phyloP scores from a whole-genome alignment of 163 green algal species.

The Scenedesmus sp. region DNA sequence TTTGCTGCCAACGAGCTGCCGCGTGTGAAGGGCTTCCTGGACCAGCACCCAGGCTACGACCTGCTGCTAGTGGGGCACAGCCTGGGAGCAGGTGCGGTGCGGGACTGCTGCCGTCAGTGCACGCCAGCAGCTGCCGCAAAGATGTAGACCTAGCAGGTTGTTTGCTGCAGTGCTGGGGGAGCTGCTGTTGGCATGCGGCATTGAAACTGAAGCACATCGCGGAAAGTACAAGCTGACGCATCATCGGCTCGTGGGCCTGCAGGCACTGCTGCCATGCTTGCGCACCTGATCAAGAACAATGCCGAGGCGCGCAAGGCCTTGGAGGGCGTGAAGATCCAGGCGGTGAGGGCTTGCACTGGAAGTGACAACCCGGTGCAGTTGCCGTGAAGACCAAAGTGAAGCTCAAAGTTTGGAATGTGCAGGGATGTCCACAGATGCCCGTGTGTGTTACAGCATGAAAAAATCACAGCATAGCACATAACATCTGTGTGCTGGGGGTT shows the following conservation, averaged over 20 bases:
- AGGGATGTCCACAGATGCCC: too few species aligned
- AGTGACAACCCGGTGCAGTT: too few species aligned
- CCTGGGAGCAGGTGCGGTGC: constrained; percentile 40
- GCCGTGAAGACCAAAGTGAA: too few species aligned
- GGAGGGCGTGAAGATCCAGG: background rate
- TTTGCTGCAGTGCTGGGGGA: background rate
- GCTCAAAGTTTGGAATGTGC: too few species aligned
- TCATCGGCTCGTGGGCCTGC: too few species aligned
- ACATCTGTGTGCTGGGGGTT: too few species aligned
- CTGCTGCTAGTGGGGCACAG: constrained; percentile 55
- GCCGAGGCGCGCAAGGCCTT: constrained; percentile 8
- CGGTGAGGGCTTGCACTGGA: background rate
- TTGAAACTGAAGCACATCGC: too few species aligned
- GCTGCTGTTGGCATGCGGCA: background rate
- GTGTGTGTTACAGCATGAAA: too few species aligned
- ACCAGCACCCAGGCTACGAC: constrained; percentile 28
- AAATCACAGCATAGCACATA: too few species aligned
- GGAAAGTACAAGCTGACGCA: too few species aligned
- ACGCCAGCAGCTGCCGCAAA: too few species aligned
- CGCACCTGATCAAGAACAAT: constrained; percentile 51
- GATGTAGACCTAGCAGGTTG: too few species aligned
- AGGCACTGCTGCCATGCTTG: constrained; percentile 50
- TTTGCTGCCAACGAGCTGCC: constrained; percentile 41
- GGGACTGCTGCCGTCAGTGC: background rate
- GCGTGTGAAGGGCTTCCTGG: constrained; percentile 15